Percentiles rank a stretch among this genome's conserved stretches.
Conservation (phyloP, 1,284 basidiomycete genomes). For the Exobasidium rhododendri region DNA sequence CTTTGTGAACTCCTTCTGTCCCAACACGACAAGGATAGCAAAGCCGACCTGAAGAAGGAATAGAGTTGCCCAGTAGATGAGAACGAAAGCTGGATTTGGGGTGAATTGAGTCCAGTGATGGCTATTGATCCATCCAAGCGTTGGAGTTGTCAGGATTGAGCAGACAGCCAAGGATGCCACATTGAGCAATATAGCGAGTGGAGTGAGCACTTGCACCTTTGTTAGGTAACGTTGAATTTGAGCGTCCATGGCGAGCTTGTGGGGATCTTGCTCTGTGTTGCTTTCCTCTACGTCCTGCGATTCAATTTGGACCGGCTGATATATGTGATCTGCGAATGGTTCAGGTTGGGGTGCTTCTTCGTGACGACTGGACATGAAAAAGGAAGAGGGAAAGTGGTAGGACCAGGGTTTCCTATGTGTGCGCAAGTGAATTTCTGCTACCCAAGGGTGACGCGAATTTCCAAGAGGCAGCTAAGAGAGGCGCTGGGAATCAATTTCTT, state of each 20-base stretch:
- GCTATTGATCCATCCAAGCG: conserved; percentile 23
- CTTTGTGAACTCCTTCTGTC: conserved; percentile 75
- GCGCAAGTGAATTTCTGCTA: too few species aligned
- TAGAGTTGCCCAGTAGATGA: conserved; percentile 63
- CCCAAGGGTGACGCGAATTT: too few species aligned
- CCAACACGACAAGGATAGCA: conserved; percentile 70
- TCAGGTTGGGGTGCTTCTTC: background rate
- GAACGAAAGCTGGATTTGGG: conserved; percentile 66
- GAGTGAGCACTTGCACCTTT: conserved; percentile 12
- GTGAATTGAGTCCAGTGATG: conserved; percentile 69
- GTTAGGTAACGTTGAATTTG: conserved; percentile 3
- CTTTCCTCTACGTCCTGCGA: background rate
- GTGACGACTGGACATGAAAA: background rate
- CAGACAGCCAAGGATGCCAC: conserved; percentile 13
- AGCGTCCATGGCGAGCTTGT: background rate
- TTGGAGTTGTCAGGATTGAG: conserved; percentile 5
- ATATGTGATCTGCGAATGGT: conserved; percentile 15
- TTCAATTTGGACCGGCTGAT: conserved; percentile 11
- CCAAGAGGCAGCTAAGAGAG: too few species aligned
- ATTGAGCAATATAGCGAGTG: conserved; percentile 13
- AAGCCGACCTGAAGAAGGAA: conserved; percentile 68
- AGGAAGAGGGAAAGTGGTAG: background rate
- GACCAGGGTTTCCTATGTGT: too few species aligned
- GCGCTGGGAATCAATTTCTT: too few species aligned
- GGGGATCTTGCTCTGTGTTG: background rate